These are phyloP conservation scores for Trichodelitschia bisporula DNA, from an alignment of 495 filamentous ascomycete species.

Conservation along the genomic window DNA sequence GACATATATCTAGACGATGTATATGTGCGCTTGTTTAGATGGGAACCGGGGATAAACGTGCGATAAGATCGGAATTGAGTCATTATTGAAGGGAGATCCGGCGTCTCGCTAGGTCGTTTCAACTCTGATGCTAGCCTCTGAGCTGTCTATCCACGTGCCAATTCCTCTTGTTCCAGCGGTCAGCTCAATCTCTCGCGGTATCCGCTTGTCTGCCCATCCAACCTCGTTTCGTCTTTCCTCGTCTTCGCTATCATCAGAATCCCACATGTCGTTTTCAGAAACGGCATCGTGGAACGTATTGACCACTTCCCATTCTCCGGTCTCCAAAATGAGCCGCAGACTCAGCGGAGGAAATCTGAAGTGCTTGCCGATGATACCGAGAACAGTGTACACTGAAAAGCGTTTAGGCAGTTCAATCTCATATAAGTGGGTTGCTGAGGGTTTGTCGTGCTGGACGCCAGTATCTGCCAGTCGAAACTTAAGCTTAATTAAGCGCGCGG, in stretches of 20 bases:
- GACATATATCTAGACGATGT: no score
- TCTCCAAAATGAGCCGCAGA: slow-evolving; percentile 52
- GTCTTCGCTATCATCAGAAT: slow-evolving; percentile 28
- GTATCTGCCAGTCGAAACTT: slow-evolving; percentile 25
- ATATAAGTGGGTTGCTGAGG: neutral
- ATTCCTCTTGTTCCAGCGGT: slow-evolving; percentile 58
- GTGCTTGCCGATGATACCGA: slow-evolving; percentile 46
- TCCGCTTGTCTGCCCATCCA: slow-evolving; percentile 23
- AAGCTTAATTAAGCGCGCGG: slow-evolving; percentile 43
- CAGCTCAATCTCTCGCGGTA: slow-evolving; percentile 55
- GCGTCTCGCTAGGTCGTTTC: slow-evolving; percentile 18
- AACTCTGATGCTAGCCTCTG: slow-evolving; percentile 41
- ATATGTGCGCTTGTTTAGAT: no score
- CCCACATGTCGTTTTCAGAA: slow-evolving; percentile 25
- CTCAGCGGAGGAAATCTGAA: slow-evolving; percentile 39
- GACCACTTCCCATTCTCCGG: slow-evolving; percentile 34
- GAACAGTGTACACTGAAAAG: slow-evolving; percentile 56
- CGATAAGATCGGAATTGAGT: no score
- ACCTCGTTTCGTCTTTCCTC: slow-evolving; percentile 9
- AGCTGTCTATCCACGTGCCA: slow-evolving; percentile 56
- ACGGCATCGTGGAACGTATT: slow-evolving; percentile 32
- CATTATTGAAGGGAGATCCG: no score
- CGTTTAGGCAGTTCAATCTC: slow-evolving; percentile 37
- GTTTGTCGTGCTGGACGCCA: slow-evolving; percentile 1
- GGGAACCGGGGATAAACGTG: no score